Conservation (phyloP, 2,329 filamentous ascomycete genomes). For the Phaeosphaeriaceae sp. region DNA sequence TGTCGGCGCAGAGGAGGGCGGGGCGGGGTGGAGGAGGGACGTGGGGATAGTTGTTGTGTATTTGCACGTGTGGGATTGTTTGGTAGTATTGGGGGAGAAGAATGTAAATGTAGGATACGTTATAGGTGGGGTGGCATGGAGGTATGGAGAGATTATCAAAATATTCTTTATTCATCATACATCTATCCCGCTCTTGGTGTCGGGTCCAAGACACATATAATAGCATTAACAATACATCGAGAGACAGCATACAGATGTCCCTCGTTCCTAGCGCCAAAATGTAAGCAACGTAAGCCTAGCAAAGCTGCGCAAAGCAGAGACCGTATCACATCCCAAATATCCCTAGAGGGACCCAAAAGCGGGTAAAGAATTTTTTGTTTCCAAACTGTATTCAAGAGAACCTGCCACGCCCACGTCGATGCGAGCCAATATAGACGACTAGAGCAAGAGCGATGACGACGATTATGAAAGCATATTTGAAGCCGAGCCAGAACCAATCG, state of each 20-base stretch:
- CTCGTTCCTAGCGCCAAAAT: background rate
- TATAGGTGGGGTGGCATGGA: too few relatives aligned
- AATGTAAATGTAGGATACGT: too few relatives aligned
- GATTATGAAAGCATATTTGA: constrained; percentile 28
- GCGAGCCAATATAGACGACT: constrained; percentile 22
- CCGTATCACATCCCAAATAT: background rate
- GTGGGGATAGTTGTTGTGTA: constrained; percentile 72
- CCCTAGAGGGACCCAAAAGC: constrained; percentile 8
- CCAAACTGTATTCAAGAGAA: constrained; percentile 11
- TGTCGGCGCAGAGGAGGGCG: constrained; percentile 85
- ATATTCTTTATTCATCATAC: constrained; percentile 6
- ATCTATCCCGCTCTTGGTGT: constrained; percentile 6
- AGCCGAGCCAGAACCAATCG: constrained; percentile 31
- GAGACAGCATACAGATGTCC: background rate
- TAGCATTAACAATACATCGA: constrained; percentile 11
- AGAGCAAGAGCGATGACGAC: constrained; percentile 23
- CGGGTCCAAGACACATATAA: constrained; percentile 7
- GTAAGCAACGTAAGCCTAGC: background rate
- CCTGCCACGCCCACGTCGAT: constrained; percentile 5
- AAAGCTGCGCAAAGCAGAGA: background rate
- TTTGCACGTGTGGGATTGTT: too few relatives aligned
- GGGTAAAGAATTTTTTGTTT: constrained; percentile 6
- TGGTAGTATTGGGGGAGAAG: too few relatives aligned
- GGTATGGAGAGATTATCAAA: too few relatives aligned
- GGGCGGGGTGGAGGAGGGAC: constrained; percentile 91